A percentile compares a stretch with the other conserved stretches of the same genome.
Evolutionary conservation across 2,329 filamentous ascomycete genomes (phyloP).

Genomic region (Fusarium luffae): DNA sequence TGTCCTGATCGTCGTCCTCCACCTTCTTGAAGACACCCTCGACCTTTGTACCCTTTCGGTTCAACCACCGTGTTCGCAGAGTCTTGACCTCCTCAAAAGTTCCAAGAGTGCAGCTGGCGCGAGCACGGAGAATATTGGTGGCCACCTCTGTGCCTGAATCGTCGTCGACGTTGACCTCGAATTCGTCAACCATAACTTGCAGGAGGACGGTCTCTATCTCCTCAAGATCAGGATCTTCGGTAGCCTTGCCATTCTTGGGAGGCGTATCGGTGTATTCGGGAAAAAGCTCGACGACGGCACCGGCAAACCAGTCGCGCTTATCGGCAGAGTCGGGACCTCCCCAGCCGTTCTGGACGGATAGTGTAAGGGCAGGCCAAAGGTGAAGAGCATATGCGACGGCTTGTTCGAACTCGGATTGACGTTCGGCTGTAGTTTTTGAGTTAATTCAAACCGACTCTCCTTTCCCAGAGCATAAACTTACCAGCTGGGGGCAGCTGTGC

Average conservation of each 20-base stretch:
- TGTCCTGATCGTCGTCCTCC: constrained; percentile 67
- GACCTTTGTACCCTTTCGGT: constrained; percentile 68
- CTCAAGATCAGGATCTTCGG: constrained; percentile 72
- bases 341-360: constrained; percentile 89
- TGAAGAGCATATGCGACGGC: constrained; percentile 86
- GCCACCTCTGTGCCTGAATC: constrained; percentile 83
- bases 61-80: constrained; percentile 72
- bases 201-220: constrained; percentile 87
- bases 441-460: neutral
- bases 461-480: constrained; percentile 20
- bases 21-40: constrained; percentile 65
- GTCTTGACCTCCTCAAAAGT: constrained; percentile 72
- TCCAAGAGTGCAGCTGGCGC: constrained; percentile 72
- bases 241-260: constrained; percentile 43
- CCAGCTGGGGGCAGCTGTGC: constrained; percentile 49
- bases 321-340: constrained; percentile 84
- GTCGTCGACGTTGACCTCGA: constrained; percentile 92
- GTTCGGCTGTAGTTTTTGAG: constrained; percentile 56
- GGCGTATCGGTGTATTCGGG: constrained; percentile 67
- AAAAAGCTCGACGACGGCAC: constrained; percentile 85
- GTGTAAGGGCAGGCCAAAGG: constrained; percentile 87
- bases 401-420: constrained; percentile 80
- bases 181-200: constrained; percentile 95
- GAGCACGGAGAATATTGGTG: constrained; percentile 74
- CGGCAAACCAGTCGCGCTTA: constrained; percentile 97